Conservation (phyloP, 2,329 filamentous ascomycete species). For the Geosmithia morbida region DNA sequence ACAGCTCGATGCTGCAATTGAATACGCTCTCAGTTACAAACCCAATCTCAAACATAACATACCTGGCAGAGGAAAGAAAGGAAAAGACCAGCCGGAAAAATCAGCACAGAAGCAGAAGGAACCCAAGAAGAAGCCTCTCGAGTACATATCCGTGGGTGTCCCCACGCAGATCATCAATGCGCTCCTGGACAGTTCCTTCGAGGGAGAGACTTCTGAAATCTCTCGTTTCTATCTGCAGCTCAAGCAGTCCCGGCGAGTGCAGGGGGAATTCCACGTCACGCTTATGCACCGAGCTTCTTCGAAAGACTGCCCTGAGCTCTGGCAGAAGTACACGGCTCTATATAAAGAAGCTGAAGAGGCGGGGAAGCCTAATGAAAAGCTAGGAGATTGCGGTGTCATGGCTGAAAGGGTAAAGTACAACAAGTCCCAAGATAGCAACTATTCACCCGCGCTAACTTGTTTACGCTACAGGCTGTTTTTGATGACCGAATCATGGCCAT, state of each 20-base stretch:
- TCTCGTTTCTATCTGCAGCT: constrained; percentile 58
- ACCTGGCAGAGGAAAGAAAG: constrained; percentile 34
- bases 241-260: constrained; percentile 58
- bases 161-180: constrained; percentile 24
- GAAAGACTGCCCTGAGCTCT: constrained; percentile 50
- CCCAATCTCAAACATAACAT: constrained; percentile 67
- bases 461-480: constrained; percentile 50
- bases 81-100: constrained; percentile 13
- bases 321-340: constrained; percentile 56
- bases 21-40: constrained; percentile 59
- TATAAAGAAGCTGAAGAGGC: constrained; percentile 29
- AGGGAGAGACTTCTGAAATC: constrained; percentile 27
- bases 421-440: neutral
- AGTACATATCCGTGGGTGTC: constrained; percentile 42
- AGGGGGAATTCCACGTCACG: constrained; percentile 84
- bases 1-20: constrained; percentile 68
- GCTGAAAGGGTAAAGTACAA: constrained; percentile 38
- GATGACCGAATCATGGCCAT: constrained; percentile 84
- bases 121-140: constrained; percentile 28
- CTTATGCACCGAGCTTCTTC: constrained; percentile 66
- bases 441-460: constrained; percentile 1
- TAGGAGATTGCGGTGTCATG: constrained; percentile 51
- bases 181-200: constrained; percentile 59
- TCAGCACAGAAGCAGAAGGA: constrained; percentile 14
- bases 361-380: constrained; percentile 12